phyloP scores from a whole-genome alignment of 2,329 filamentous ascomycete genomes.

The Exophiala mesophila region DNA sequence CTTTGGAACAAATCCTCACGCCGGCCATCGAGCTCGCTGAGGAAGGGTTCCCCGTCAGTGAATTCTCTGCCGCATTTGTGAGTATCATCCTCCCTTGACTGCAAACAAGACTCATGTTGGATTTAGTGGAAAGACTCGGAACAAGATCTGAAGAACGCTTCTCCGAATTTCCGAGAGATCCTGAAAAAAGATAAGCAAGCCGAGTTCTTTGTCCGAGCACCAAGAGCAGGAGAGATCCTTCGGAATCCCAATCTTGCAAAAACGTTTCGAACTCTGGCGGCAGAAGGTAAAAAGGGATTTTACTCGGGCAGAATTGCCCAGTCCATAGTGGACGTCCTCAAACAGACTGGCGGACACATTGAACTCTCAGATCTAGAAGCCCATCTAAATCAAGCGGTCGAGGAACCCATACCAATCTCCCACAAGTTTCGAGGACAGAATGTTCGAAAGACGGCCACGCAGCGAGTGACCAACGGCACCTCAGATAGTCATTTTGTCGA shows the following conservation, averaged over 20 bases:
- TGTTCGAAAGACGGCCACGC: slow-evolving; percentile 39
- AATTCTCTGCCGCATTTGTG: slow-evolving; percentile 66
- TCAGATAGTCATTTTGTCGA: slow-evolving; percentile 49
- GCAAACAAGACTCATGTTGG: slow-evolving; percentile 11
- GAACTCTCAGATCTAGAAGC: slow-evolving; percentile 73
- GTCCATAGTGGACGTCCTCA: slow-evolving; percentile 71
- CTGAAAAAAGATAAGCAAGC: slow-evolving; percentile 70
- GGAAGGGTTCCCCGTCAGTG: slow-evolving; percentile 82
- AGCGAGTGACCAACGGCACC: slow-evolving; percentile 35
- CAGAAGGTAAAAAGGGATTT: slow-evolving; percentile 83
- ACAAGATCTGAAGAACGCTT: slow-evolving; percentile 60
- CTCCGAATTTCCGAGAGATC: slow-evolving; percentile 82
- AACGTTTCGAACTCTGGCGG: slow-evolving; percentile 74
- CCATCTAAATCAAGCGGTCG: slow-evolving; percentile 67
- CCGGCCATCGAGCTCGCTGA: slow-evolving; percentile 85
- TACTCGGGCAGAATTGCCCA: slow-evolving; percentile 81
- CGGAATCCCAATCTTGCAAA: slow-evolving; percentile 74
- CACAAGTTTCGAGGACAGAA: slow-evolving; percentile 69
- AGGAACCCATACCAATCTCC: slow-evolving; percentile 80
- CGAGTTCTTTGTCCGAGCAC: slow-evolving; percentile 66
- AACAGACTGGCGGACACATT: slow-evolving; percentile 70
- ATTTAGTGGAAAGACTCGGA: slow-evolving; percentile 68
- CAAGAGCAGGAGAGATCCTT: slow-evolving; percentile 78
- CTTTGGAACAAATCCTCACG: slow-evolving; percentile 67
- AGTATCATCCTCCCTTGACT: no score